phyloP scores from a whole-genome alignment of 768 basidiomycete species.

The Macrolepiota fuliginosa region DNA sequence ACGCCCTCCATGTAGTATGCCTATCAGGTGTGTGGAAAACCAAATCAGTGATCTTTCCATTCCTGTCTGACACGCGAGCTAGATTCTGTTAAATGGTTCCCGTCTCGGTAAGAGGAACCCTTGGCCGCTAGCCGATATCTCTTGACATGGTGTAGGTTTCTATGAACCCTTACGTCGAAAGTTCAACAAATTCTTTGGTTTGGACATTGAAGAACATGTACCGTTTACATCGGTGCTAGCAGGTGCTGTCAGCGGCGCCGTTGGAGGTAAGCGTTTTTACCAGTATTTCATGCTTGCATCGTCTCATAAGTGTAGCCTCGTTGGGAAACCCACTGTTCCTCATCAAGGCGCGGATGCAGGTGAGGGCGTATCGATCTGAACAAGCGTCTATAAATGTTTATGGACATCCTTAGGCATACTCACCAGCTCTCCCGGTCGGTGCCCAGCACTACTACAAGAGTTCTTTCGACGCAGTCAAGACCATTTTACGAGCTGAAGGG shows the following conservation, averaged over 20 bases:
- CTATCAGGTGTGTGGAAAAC: slow-evolving; percentile 75
- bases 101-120: slow-evolving; percentile 60
- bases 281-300: background rate
- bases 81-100: slow-evolving; percentile 93
- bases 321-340: slow-evolving; percentile 91
- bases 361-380: slow-evolving; percentile 22
- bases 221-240: slow-evolving; percentile 79
- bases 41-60: background rate
- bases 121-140: background rate
- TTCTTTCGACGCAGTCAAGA: slow-evolving; percentile 76
- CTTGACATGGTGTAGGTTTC: slow-evolving; percentile 57
- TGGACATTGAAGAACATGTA: slow-evolving; percentile 59
- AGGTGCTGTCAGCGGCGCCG: slow-evolving; percentile 86
- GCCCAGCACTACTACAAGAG: slow-evolving; percentile 90
- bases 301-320: slow-evolving; percentile 40
- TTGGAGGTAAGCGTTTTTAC: slow-evolving; percentile 63
- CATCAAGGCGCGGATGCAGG: slow-evolving; percentile 98
- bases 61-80: slow-evolving; percentile 1
- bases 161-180: slow-evolving; percentile 86
- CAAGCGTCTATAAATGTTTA: background rate
- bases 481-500: slow-evolving; percentile 78
- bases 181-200: slow-evolving; percentile 69
- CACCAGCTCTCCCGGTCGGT: slow-evolving; percentile 90
- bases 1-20: slow-evolving; percentile 56
- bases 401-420: slow-evolving; percentile 67